Conservation (phyloP, 2,329 filamentous ascomycete species). For the Pseudodiploospora longispora region DNA sequence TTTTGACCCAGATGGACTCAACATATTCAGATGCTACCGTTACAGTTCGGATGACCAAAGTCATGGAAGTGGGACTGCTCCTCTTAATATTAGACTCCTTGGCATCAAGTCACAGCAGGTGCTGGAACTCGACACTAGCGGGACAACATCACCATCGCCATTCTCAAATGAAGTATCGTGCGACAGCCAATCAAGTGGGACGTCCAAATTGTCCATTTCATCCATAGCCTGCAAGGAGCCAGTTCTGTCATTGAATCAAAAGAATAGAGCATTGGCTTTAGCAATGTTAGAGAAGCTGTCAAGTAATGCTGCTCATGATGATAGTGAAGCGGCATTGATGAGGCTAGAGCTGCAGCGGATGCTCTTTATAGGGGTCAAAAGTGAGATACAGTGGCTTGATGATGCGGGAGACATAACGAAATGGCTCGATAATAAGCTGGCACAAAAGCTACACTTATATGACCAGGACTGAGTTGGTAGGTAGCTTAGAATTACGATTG, state of each 20-base stretch:
- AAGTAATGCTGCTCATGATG: constrained; percentile 13
- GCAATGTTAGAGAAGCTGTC: constrained; percentile 41
- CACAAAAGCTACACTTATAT: constrained; percentile 1
- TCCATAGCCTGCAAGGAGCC: constrained; percentile 20
- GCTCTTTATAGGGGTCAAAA: constrained; percentile 66
- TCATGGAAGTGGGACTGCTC: constrained; percentile 47
- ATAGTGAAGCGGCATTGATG: constrained; percentile 30
- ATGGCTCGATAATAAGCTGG: constrained; percentile 42
- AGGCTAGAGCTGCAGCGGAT: constrained; percentile 59
- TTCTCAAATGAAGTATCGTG: background rate
- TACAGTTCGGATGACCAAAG: constrained; percentile 55
- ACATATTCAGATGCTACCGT: constrained; percentile 67
- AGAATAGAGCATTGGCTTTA: constrained; percentile 52
- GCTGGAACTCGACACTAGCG: constrained; percentile 8
- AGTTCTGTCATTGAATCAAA: constrained; percentile 34
- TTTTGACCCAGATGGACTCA: constrained; percentile 68
- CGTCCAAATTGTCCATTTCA: constrained; percentile 12
- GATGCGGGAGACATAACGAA: constrained; percentile 38
- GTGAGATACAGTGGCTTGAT: constrained; percentile 67
- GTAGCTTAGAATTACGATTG: background rate
- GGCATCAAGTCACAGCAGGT: constrained; percentile 46
- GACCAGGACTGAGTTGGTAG: background rate
- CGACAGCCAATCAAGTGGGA: constrained; percentile 7
- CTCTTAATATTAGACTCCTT: constrained; percentile 54
- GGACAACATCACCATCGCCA: background rate